Evolutionary conservation across 805 yeast genomes (phyloP), one percentile per base, ranked within the genome.

Genomic region (Yueomyces sp.): DNA sequence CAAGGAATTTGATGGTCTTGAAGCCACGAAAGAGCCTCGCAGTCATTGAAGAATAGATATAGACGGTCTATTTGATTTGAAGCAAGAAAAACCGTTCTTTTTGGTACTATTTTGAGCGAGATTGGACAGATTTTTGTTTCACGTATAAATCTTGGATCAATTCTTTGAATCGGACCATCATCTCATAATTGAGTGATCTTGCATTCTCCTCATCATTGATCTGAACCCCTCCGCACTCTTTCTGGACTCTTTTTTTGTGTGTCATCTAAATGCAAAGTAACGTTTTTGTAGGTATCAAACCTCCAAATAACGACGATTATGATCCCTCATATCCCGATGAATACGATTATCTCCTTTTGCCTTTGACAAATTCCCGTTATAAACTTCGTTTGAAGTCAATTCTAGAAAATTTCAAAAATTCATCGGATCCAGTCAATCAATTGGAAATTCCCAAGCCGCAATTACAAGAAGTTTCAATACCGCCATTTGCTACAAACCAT

Each of bases 361-460:
- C 81, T 2, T 65, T 79, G 38, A 78, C 84, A 6, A 76, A 77
- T 45, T 53, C 68, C 0, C 55, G 68, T 33, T 74, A 73, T 50
- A 59, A 72, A 43, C 75, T 71, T 38, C 56, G 59, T 39, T 70
- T 75, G 34, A 66, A 59, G 47, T 45, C 43, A 3, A 57, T 44
- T 28, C 41, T 43, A 34, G 45, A 46, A 4, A 38, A 29, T 30
- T 41, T 45, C 26, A 39, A 36, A 5, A 29, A 41, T 31, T 28
- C 29, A 26, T 11, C 36, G 38, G 40, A 40, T 26, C n/a, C 30
- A 9, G 28, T 26, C 28, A 39, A 39, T 26, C 47, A 43, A 39
- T 47, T 65, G 5, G 46, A 47, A 28, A 49, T 55, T 5, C 52
- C 59, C 3, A 59, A 55, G 38, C 64, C 63, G 3, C 63, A 61